These are phyloP conservation scores for Agaricus blazei DNA, from an alignment of 768 basidiomycete genomes.

Conservation along the genomic window DNA sequence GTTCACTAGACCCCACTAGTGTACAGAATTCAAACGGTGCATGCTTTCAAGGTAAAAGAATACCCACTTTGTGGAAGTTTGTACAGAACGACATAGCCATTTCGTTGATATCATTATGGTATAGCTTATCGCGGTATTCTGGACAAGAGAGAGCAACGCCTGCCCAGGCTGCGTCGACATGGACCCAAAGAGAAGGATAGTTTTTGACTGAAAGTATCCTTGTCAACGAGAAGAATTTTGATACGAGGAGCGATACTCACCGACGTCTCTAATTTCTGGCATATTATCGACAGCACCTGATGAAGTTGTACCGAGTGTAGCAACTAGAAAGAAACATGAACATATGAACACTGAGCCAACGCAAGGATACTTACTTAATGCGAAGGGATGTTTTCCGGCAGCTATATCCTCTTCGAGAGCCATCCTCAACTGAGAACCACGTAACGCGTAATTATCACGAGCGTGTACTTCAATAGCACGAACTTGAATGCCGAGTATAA, in stretches of 20 bases:
- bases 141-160: constrained; percentile 80
- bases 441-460: constrained; percentile 62
- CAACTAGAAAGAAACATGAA: constrained; percentile 43
- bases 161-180: constrained; percentile 91
- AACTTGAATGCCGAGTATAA: constrained; percentile 74
- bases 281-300: constrained; percentile 84
- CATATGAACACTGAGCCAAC: neutral
- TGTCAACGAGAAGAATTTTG: neutral
- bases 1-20: constrained; percentile 83
- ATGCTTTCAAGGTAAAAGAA: neutral
- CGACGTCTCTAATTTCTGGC: constrained; percentile 63
- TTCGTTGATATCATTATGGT: constrained; percentile 68
- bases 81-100: constrained; percentile 78
- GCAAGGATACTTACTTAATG: constrained; percentile 52
- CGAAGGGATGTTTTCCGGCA: constrained; percentile 68
- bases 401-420: constrained; percentile 65
- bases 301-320: constrained; percentile 88
- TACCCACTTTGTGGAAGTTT: constrained; percentile 82
- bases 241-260: constrained; percentile 32
- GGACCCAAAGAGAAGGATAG: constrained; percentile 71
- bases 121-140: constrained; percentile 59
- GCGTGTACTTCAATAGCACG: constrained; percentile 61
- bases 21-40: neutral
- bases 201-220: constrained; percentile 41
- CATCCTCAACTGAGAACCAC: constrained; percentile 52